Base-by-base conservation (phyloP, 495 filamentous ascomycete genomes). In the Zalerion maritima region DNA sequence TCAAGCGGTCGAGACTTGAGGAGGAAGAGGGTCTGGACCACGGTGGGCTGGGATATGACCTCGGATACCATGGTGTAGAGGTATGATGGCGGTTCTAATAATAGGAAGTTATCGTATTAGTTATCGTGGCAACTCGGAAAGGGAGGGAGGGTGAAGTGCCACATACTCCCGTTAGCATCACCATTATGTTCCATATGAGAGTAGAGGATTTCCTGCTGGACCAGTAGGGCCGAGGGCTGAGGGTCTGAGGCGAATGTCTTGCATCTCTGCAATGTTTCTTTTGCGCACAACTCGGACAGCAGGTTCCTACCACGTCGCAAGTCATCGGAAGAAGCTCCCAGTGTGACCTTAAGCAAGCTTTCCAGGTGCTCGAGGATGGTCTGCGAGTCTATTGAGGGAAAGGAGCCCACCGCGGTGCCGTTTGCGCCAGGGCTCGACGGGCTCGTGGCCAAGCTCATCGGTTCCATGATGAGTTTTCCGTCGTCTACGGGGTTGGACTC, bases 1-100 rank as follows among this genome's bases (percentile, higher is more conserved):
- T 94, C 83, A 49, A 96, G 81, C 26, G 87, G 74, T 15, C 79
- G 75, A n/a, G n/a, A n/a, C 58, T 99, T 99, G 32, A 94, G 69
- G 34, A 99, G 67, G 25, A 82, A 83, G 20, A 96, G 72, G 34
- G 78, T 89, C 18, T 81, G 73, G 22, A 80, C 73, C 10, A 82
- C 93, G 1, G 73, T 75, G 4, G 83, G 56, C 17, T 79, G 75
- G 32, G 75, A 78, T 14, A 77, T 75, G 32, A 94, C 69, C 38
- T 94, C 85, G 30, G 74, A 69, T 18, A 81, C 74, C 26, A 94
- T 68, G 10, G 60, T 76, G 48, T 92, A 94, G 5, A 67, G 61
- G 57, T 80, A 87, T 13, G 55, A 50, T 13, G 52, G 40, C 1
- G 37, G 43, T 35, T 44, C 58, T 63, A 18, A 8, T 30, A 6